Conservation (phyloP, 2,329 filamentous ascomycete species). For the Alternaria gansuensis region DNA sequence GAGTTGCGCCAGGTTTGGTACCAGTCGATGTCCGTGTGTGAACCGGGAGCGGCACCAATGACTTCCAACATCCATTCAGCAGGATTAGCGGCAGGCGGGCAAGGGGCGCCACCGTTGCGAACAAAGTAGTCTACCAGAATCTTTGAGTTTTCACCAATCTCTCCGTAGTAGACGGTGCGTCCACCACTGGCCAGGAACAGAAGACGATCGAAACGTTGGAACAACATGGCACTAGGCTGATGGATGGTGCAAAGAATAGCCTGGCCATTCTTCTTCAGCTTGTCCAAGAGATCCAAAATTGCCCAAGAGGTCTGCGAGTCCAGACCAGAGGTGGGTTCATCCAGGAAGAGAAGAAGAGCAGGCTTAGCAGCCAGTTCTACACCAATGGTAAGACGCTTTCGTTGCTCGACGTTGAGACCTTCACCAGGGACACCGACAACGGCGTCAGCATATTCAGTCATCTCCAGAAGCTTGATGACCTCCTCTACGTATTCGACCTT, state of each 20-base stretch:
- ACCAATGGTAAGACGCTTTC: conserved; percentile 86
- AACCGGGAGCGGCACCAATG: conserved; percentile 62
- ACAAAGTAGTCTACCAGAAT: conserved; percentile 79
- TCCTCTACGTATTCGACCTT: conserved; percentile 90
- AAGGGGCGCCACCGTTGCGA: conserved; percentile 71
- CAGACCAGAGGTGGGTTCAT: conserved; percentile 93
- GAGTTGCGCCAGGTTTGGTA: conserved; percentile 59
- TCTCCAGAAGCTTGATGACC: conserved; percentile 88
- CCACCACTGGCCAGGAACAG: conserved; percentile 80
- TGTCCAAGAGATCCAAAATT: conserved; percentile 86
- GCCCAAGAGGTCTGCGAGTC: conserved; percentile 95
- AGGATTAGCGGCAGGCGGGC: conserved; percentile 75
- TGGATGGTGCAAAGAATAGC: conserved; percentile 98
- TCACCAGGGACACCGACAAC: conserved; percentile 90
- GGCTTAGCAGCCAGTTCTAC: conserved; percentile 96
- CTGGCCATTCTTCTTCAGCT: conserved; percentile 80
- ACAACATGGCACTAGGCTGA: conserved; percentile 94
- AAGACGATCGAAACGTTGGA: conserved; percentile 87
- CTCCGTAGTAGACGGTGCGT: conserved; percentile 81
- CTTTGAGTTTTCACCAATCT: conserved; percentile 75
- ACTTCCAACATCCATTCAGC: conserved; percentile 80
- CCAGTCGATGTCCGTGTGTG: conserved; percentile 62
- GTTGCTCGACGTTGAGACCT: conserved; percentile 72
- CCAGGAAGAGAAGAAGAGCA: conserved; percentile 86
- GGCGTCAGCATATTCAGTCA: conserved; percentile 89